Percentiles rank a stretch among this genome's conserved stretches.
Evolutionary conservation across 2,329 filamentous ascomycete species (phyloP).

Genomic region (Thielaviopsis euricoi): DNA sequence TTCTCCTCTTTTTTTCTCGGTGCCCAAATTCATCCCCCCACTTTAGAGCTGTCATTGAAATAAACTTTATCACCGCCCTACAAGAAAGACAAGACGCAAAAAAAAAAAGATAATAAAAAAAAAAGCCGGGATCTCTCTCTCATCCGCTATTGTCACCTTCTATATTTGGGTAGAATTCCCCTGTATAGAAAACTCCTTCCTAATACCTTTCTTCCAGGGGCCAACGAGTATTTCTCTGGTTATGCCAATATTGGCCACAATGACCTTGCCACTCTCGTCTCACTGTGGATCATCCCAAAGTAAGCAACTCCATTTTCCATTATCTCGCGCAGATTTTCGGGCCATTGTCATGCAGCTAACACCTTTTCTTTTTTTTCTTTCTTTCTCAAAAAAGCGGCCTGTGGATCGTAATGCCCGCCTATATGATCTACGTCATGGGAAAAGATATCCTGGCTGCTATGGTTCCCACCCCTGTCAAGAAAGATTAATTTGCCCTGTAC

Average conservation of each 20-base stretch:
- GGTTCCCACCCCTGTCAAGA: constrained; percentile 23
- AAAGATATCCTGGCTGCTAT: constrained; percentile 32
- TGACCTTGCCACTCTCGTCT: constrained; percentile 24
- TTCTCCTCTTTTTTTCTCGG: too few species aligned
- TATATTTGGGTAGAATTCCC: too few species aligned
- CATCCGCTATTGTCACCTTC: too few species aligned
- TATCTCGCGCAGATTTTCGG: too few species aligned
- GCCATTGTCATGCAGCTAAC: too few species aligned
- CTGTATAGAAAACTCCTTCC: neutral
- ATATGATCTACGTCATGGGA: constrained; percentile 34
- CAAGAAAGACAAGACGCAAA: too few species aligned
- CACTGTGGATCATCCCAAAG: constrained; percentile 44
- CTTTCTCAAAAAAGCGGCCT: too few species aligned
- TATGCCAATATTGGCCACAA: constrained; percentile 45
- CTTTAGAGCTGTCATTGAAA: too few species aligned
- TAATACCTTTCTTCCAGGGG: constrained; percentile 23
- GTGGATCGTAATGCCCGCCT: constrained; percentile 36
- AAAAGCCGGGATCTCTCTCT: neutral
- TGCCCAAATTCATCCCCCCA: too few species aligned
- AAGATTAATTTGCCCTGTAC: constrained; percentile 21
- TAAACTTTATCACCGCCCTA: too few species aligned
- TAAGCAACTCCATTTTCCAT: constrained; percentile 19
- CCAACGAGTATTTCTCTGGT: constrained; percentile 38
- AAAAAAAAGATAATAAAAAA: too few species aligned
- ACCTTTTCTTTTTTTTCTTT: neutral